phyloP scores from a whole-genome alignment of 2,329 filamentous ascomycete genomes.

The Alternaria longipes region DNA sequence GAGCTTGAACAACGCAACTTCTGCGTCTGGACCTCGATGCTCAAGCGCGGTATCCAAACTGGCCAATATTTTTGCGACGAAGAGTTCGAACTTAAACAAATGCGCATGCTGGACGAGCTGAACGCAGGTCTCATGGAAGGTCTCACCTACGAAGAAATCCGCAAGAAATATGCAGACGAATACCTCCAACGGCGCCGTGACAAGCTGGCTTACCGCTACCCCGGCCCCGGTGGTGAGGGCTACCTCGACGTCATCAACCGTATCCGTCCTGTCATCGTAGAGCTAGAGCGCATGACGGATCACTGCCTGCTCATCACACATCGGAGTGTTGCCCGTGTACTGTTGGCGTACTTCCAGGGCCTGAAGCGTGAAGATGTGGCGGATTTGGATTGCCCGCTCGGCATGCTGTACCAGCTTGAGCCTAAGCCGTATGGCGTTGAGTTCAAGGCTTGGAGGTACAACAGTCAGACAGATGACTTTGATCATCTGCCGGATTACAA shows the following conservation, averaged over 20 bases:
- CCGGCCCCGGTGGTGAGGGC: conserved; percentile 92
- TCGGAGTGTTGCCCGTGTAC: conserved; percentile 87
- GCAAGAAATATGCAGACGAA: conserved; percentile 78
- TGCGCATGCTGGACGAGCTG: conserved; percentile 97
- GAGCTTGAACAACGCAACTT: conserved; percentile 77
- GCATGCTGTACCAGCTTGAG: conserved; percentile 93
- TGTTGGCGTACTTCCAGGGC: conserved; percentile 97
- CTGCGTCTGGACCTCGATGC: conserved; percentile 98
- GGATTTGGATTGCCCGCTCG: conserved; percentile 90
- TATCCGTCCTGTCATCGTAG: conserved; percentile 91
- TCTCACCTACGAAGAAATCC: conserved; percentile 92
- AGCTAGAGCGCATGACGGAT: conserved; percentile 96
- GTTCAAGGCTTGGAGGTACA: conserved; percentile 94
- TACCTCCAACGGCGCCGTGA: conserved; percentile 80
- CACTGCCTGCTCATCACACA: conserved; percentile 93
- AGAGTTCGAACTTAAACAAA: conserved; percentile 92
- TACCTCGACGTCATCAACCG: conserved; percentile 98
- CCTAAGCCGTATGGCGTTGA: conserved; percentile 98
- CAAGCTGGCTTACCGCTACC: conserved; percentile 96
- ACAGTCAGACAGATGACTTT: conserved; percentile 80
- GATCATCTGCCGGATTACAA: conserved; percentile 86
- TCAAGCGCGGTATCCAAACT: conserved; percentile 87
- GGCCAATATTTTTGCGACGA: conserved; percentile 94
- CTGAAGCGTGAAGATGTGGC: conserved; percentile 90
- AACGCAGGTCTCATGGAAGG: conserved; percentile 94